A percentile compares a stretch with the other conserved stretches of the same genome.
phyloP scores from a whole-genome alignment of 2,329 filamentous ascomycete genomes.

The Madurella fahalii region DNA sequence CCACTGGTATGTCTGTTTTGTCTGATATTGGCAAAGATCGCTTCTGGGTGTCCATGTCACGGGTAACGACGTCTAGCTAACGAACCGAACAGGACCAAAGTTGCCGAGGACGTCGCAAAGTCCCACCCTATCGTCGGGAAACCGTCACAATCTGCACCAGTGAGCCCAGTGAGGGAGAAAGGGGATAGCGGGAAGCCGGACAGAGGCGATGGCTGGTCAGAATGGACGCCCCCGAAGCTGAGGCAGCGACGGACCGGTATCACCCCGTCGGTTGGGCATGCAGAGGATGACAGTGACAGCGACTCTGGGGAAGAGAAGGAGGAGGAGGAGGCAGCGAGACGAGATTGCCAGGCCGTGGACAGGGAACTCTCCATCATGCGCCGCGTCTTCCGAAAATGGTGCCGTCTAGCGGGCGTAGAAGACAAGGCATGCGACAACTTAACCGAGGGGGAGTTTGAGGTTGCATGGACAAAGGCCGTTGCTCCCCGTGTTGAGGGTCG shows the following conservation, averaged over 20 bases:
- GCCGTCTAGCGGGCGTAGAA: slow-evolving; percentile 60
- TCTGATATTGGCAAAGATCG: background rate
- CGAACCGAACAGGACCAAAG: slow-evolving; percentile 12
- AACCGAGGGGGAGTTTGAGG: slow-evolving; percentile 54
- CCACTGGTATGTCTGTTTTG: slow-evolving; percentile 52
- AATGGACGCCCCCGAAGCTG: slow-evolving; percentile 36
- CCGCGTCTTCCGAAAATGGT: slow-evolving; percentile 70
- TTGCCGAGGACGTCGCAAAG: slow-evolving; percentile 14
- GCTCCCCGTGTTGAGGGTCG: slow-evolving; percentile 73
- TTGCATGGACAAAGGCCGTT: slow-evolving; percentile 78
- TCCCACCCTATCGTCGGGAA: slow-evolving; percentile 21
- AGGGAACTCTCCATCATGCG: slow-evolving; percentile 61
- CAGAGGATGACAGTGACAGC: slow-evolving; percentile 31
- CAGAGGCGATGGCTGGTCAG: slow-evolving; percentile 32
- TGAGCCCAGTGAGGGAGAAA: background rate
- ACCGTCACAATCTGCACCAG: background rate
- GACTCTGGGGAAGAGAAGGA: slow-evolving; percentile 30
- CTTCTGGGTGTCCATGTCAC: background rate
- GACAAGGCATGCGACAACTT: slow-evolving; percentile 51
- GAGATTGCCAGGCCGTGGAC: slow-evolving; percentile 45
- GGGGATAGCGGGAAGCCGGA: background rate
- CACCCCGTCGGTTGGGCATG: slow-evolving; percentile 37
- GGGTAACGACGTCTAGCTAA: background rate
- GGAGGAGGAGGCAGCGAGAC: slow-evolving; percentile 29
- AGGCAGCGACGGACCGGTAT: slow-evolving; percentile 32